Base-by-base conservation (phyloP, 495 filamentous ascomycete species). In the Articulospora tetracladia region DNA sequence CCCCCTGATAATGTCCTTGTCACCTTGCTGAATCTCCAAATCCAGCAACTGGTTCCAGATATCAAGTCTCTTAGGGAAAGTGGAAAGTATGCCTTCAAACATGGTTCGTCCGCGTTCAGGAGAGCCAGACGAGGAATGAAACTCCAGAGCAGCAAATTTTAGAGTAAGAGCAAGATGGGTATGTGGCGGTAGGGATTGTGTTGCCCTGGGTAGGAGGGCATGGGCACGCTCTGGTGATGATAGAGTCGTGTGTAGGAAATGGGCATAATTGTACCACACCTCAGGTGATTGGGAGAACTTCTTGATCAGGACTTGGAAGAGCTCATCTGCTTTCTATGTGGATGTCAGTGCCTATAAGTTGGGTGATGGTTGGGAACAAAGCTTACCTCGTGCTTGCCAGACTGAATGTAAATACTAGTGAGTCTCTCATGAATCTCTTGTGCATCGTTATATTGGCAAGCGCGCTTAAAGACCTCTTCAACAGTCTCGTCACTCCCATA, bases 181-280 rank as follows among this genome's bases (percentile, higher is more conserved):
- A 68, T 86, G 74, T 56, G 76, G 59, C 55, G 86, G 88, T 17
- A 98, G 84, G 7, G 90, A 87, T 75, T 98, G 92, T 30, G 87
- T 84, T 28, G 95, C 94, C 53, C 94, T 89, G 12, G 86, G 80
- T n/a, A 97, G 84, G 7, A 98, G 79, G 0, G 81, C 84, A 39
- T 93, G 89, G 15, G 87, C 93, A 28, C 86, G 83, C 20, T 87
- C 85, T 0, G 89, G 84, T n/a, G 81, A 77, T 59, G 80, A 76
- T 49, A 83, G 73, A 25, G 80, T 87, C 54, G 83, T 83, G 75
- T 93, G 86, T 39, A 98, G 82, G 84, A 97, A 97, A 68, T 86
- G 89, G 46, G 93, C 93, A 73, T 97, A 97, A 78, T 97, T 97
- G 76, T 91, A 76, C 87, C 90, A 97, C 71, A 97, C 84, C 49